phyloP scores from a whole-genome alignment of 2,329 filamentous ascomycete genomes.

The Onygena corvina region DNA sequence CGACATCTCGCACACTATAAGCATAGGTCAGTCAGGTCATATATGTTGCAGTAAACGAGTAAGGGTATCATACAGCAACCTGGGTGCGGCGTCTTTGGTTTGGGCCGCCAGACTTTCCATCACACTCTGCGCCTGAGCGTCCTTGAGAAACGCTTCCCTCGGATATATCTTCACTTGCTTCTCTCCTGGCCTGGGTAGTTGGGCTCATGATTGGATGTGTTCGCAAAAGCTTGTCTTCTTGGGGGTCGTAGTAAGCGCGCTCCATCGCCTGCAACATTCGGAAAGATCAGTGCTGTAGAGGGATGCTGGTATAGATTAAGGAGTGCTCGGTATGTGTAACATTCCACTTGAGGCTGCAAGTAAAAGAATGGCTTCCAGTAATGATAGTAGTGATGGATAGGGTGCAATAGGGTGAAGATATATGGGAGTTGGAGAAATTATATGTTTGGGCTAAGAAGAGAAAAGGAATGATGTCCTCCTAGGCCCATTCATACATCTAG shows the following conservation, averaged over 20 bases:
- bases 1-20: constrained; percentile 67
- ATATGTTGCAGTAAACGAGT: not conserved
- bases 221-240: constrained; percentile 20
- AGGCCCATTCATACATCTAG: not conserved
- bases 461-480: not conserved
- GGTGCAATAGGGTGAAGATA: not conserved
- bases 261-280: constrained; percentile 18
- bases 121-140: constrained; percentile 8
- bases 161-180: not conserved
- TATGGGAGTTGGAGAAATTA: not conserved
- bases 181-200: not conserved
- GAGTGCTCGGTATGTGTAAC: not conserved
- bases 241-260: constrained; percentile 17
- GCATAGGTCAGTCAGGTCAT: not conserved
- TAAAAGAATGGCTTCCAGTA: not conserved
- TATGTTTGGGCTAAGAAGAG: not conserved
- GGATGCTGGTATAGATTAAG: constrained; percentile 2
- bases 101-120: constrained; percentile 27
- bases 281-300: constrained; percentile 9
- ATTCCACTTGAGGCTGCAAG: not conserved
- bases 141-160: not conserved
- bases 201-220: not conserved
- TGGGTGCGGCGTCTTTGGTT: constrained; percentile 41
- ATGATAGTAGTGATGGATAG: not conserved
- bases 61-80: constrained; percentile 36